A percentile compares a stretch with the other conserved stretches of the same genome.
phyloP scores from a whole-genome alignment of 139 green algal genomes.

The Zygnema circumcarinatum region DNA sequence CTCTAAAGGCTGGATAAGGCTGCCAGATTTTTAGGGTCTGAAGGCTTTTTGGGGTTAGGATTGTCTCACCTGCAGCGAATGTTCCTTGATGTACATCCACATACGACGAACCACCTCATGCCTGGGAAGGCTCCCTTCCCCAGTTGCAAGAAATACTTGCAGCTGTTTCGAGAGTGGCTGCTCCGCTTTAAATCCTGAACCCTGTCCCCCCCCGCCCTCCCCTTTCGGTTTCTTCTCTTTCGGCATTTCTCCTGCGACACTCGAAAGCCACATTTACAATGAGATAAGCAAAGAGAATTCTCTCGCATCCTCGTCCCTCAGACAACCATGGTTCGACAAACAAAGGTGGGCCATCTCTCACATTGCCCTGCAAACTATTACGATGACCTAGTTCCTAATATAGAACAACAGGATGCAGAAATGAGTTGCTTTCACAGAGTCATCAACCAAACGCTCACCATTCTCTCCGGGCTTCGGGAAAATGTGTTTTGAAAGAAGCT shows the following conservation, averaged over 20 bases:
- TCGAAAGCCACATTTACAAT: too few relatives aligned
- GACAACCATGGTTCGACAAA: too few relatives aligned
- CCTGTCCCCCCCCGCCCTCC: neutral
- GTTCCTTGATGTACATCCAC: constrained; percentile 66
- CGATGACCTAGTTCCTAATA: too few relatives aligned
- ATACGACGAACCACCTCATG: constrained; percentile 60
- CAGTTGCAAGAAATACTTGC: constrained; percentile 52
- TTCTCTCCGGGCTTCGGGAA: neutral
- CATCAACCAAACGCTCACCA: too few relatives aligned
- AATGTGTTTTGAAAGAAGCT: constrained; percentile 63
- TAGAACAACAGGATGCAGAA: too few relatives aligned
- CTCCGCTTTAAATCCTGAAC: neutral
- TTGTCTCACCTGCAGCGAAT: constrained; percentile 62
- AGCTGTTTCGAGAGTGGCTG: constrained; percentile 52
- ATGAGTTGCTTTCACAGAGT: too few relatives aligned
- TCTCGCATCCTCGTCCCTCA: too few relatives aligned
- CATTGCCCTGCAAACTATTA: too few relatives aligned
- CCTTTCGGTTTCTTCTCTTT: constrained; percentile 42
- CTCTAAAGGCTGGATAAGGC: too few relatives aligned
- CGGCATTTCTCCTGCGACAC: constrained; percentile 41
- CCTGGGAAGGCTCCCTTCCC: constrained; percentile 45
- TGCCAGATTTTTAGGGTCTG: too few relatives aligned
- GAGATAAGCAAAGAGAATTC: too few relatives aligned
- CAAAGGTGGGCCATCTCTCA: too few relatives aligned
- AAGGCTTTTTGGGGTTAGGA: neutral